A percentile compares a stretch with the other conserved stretches of the same genome.
Evolutionary conservation across 306 rosid genomes (phyloP).

Genomic region (Prunus mira): DNA sequence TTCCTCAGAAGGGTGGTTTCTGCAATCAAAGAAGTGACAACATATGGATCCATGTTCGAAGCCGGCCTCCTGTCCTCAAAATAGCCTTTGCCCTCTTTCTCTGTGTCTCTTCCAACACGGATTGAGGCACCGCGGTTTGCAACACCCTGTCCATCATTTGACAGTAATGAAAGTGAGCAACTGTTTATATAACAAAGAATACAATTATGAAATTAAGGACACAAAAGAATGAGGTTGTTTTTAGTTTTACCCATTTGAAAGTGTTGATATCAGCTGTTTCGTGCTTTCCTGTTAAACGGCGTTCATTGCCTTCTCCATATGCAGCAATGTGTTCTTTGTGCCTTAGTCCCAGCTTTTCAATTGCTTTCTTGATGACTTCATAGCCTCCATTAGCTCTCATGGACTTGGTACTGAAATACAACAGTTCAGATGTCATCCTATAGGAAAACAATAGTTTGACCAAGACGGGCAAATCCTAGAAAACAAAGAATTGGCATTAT

Average conservation of each 20-base stretch:
- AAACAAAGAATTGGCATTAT: not conserved
- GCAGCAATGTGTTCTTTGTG: slow-evolving; percentile 89
- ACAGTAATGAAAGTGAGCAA: not conserved
- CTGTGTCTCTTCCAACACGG: slow-evolving; percentile 98
- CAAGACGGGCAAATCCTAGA: not conserved
- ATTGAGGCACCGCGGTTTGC: slow-evolving; percentile 96
- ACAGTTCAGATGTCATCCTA: not conserved
- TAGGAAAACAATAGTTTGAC: not conserved
- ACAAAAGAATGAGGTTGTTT: not conserved
- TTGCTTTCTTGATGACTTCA: slow-evolving; percentile 75
- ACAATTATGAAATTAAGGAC: not conserved
- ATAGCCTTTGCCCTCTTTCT: slow-evolving; percentile 84
- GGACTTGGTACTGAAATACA: slow-evolving; percentile 59
- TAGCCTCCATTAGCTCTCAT: slow-evolving; percentile 81
- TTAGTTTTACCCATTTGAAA: slow-evolving; percentile 71
- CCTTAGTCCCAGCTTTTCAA: slow-evolving; percentile 63
- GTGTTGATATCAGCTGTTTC: slow-evolving; percentile 85
- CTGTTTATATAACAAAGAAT: not conserved
- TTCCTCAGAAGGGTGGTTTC: slow-evolving; percentile 86
- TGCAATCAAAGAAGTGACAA: slow-evolving; percentile 92
- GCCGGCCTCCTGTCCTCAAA: slow-evolving; percentile 97
- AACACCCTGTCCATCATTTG: slow-evolving; percentile 58
- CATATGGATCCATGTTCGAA: slow-evolving; percentile 97
- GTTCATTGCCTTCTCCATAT: slow-evolving; percentile 96
- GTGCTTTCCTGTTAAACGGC: slow-evolving; percentile 82